A percentile compares a stretch with the other conserved stretches of the same genome.
Evolutionary conservation across 1,139 yeast genomes (phyloP).

Genomic region (Pichia norvegensis): DNA sequence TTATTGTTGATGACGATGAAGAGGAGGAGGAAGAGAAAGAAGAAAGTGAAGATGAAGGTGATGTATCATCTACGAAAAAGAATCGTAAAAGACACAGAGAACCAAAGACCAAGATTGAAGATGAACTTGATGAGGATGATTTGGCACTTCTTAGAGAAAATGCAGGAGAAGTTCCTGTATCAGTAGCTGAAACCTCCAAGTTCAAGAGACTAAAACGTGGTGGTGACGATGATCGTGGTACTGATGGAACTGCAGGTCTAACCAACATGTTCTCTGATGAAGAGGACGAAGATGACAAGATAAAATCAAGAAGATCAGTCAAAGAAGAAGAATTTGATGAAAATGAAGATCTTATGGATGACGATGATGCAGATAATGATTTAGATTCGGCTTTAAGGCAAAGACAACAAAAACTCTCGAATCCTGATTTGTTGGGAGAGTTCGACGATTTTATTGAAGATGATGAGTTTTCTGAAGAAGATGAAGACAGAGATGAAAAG

Average conservation of each 20-base stretch:
- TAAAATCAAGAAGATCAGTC: not conserved
- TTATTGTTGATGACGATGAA: slow-evolving; percentile 70
- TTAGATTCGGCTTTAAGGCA: slow-evolving; percentile 23
- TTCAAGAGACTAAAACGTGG: slow-evolving; percentile 82
- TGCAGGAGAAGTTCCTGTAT: slow-evolving; percentile 53
- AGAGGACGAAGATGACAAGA: slow-evolving; percentile 42
- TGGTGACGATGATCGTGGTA: slow-evolving; percentile 31
- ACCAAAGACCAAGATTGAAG: slow-evolving; percentile 38
- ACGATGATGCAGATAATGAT: slow-evolving; percentile 33
- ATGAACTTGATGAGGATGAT: slow-evolving; percentile 89
- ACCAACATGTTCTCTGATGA: slow-evolving; percentile 84
- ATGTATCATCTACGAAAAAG: slow-evolving; percentile 34
- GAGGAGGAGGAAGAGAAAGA: slow-evolving; percentile 71
- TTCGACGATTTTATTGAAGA: slow-evolving; percentile 96
- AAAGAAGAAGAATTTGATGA: not conserved
- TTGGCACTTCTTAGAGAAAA: slow-evolving; percentile 85
- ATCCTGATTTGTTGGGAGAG: slow-evolving; percentile 48
- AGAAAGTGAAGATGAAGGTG: slow-evolving; percentile 45
- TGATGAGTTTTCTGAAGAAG: slow-evolving; percentile 92
- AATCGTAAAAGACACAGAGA: slow-evolving; percentile 34
- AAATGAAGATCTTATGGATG: slow-evolving; percentile 30
- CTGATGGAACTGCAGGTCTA: slow-evolving; percentile 35
- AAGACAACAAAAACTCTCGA: slow-evolving; percentile 17
- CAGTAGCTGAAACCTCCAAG: slow-evolving; percentile 35
- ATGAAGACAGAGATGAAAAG: slow-evolving; percentile 38